phyloP scores from a whole-genome alignment of 257 asterid genomes.

The Solanum verrucosum region DNA sequence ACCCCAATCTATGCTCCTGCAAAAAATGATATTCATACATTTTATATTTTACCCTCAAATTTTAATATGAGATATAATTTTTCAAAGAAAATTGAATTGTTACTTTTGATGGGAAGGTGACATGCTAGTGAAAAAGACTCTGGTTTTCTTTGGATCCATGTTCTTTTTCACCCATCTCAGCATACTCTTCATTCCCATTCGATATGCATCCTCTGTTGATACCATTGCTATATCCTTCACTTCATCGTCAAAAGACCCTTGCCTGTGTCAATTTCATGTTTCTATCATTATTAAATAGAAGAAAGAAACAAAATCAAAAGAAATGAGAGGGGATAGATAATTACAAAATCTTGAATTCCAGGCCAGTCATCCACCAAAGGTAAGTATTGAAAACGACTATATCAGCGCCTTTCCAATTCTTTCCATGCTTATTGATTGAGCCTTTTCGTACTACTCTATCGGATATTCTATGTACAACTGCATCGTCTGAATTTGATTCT shows the following conservation, averaged over 20 bases:
- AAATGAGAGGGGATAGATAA: neutral
- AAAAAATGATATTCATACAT: neutral
- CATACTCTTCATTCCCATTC: slow-evolving; percentile 52
- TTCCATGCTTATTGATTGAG: slow-evolving; percentile 57
- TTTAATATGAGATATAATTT: neutral
- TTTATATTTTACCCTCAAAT: too few relatives aligned
- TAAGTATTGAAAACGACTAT: slow-evolving; percentile 72
- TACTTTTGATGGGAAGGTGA: slow-evolving; percentile 69
- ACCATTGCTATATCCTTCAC: slow-evolving; percentile 21
- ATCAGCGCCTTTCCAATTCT: slow-evolving; percentile 64
- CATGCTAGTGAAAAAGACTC: slow-evolving; percentile 60
- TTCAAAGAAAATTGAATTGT: neutral
- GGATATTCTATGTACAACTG: slow-evolving; percentile 33
- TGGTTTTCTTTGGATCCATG: slow-evolving; percentile 39
- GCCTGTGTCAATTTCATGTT: slow-evolving; percentile 17
- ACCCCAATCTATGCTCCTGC: slow-evolving; percentile 69
- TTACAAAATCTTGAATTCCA: slow-evolving; percentile 43
- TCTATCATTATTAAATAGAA: neutral
- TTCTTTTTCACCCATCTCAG: slow-evolving; percentile 59
- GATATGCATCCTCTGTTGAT: slow-evolving; percentile 49
- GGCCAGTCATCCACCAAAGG: slow-evolving; percentile 75
- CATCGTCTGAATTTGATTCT: slow-evolving; percentile 80
- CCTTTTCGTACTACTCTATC: slow-evolving; percentile 57
- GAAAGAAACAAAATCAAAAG: neutral
- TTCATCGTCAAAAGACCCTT: slow-evolving; percentile 55